A percentile compares a stretch with the other conserved stretches of the same genome.
phyloP scores from a whole-genome alignment of 805 yeast genomes.

The Kodamaea neixiangensis region DNA sequence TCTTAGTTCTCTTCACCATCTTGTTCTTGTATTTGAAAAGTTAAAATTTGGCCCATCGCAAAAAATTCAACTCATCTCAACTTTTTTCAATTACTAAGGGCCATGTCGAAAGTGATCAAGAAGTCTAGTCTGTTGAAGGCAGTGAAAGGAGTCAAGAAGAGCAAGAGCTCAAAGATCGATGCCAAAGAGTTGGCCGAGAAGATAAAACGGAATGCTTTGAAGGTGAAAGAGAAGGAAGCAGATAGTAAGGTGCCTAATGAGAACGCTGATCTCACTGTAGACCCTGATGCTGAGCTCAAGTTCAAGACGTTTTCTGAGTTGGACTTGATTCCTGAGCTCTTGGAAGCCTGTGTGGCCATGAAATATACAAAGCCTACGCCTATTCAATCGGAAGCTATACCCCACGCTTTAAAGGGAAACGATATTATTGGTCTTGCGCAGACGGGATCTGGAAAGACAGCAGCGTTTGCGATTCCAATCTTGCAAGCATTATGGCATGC shows the following conservation, averaged over 20 bases:
- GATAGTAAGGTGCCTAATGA: constrained; percentile 9
- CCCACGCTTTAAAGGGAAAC: constrained; percentile 85
- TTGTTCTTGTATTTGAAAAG: background rate
- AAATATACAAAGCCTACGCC: constrained; percentile 87
- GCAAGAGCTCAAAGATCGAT: constrained; percentile 19
- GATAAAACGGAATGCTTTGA: constrained; percentile 27
- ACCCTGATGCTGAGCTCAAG: constrained; percentile 10
- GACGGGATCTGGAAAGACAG: constrained; percentile 98
- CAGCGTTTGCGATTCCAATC: constrained; percentile 96
- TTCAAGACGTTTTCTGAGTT: constrained; percentile 41
- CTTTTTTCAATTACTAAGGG: background rate
- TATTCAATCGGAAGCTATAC: constrained; percentile 88
- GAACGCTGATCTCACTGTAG: constrained; percentile 11
- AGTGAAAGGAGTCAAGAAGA: constrained; percentile 11
- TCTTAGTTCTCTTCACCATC: constrained; percentile 57
- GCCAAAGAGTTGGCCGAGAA: constrained; percentile 57
- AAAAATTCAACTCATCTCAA: background rate
- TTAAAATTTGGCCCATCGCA: constrained; percentile 1
- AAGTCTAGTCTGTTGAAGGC: background rate
- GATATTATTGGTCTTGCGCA: constrained; percentile 96
- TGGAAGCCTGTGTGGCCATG: constrained; percentile 75
- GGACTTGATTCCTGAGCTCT: constrained; percentile 71
- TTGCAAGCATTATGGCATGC: constrained; percentile 88
- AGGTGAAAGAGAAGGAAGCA: constrained; percentile 1
- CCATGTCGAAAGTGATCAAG: background rate